Percentiles rank a stretch among this genome's conserved stretches.
phyloP scores from a whole-genome alignment of 192 early-diverging fungal species.

The Neocallimastix lanati region DNA sequence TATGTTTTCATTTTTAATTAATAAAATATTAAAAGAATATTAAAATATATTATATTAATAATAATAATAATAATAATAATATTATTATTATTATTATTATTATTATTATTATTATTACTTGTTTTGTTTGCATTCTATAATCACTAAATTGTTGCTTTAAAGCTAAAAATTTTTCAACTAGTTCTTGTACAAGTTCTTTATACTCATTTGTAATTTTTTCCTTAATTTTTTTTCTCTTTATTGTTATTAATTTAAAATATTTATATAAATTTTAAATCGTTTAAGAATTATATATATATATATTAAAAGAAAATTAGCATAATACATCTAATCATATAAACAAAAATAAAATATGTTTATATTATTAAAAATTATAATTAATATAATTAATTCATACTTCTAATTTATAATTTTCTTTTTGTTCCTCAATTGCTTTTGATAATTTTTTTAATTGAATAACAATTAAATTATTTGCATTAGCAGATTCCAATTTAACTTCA shows the following conservation, averaged over 20 bases:
- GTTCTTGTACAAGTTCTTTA: neutral
- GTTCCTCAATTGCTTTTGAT: neutral
- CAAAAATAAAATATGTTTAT: too few species aligned
- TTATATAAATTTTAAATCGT: neutral
- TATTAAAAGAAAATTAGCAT: too few species aligned
- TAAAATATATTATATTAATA: too few species aligned
- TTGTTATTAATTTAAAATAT: neutral
- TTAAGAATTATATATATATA: neutral
- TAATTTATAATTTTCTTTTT: neutral
- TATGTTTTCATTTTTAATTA: too few species aligned
- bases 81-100: too few species aligned
- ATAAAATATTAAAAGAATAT: too few species aligned
- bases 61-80: too few species aligned
- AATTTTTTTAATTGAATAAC: neutral
- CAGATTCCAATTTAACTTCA: neutral
- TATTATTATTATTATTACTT: too few species aligned
- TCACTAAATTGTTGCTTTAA: neutral
- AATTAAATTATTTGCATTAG: neutral
- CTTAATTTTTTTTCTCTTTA: neutral
- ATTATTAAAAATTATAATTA: too few species aligned
- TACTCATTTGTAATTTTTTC: neutral
- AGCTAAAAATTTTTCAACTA: neutral
- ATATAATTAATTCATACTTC: neutral
- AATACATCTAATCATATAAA: too few species aligned
- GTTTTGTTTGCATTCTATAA: neutral